Evolutionary conservation across 257 asterid species (phyloP), one percentile per base, ranked within the genome.

Genomic region (Petrea volubilis): DNA sequence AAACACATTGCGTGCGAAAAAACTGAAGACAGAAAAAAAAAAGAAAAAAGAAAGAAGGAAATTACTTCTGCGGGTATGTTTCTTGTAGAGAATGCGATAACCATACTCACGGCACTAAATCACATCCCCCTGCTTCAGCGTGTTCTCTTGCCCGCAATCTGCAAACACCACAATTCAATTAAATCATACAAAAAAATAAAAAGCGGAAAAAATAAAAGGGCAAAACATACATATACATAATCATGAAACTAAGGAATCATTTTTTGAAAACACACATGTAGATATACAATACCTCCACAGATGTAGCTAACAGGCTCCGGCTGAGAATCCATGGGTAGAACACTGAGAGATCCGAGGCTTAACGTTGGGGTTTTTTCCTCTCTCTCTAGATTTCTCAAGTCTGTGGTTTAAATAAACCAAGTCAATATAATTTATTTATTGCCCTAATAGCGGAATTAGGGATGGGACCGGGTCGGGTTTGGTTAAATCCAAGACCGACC

Each of bases 111-210:
- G 86, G 75, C 98, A 92, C 87, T 86, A 96, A 64, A 92, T 86
- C 86, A 85, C 97, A 74, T 90, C 96, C 40, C 90, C 95, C 6
- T 84, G 79, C 74, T 90, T 92, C 84, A 90, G 84, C 0, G 90
- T 86, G 79, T 90, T 92, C 73, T 92, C 98, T 67, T 92, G 96
- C 0, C 97, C 96, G 77, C 98, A 92, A 81, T 90, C 98, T 91
- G 71, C 67, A 55, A n/a, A 50, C 18, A 1, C n/a, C 73, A 13
- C 20, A 3, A 18, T 62, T 64, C 14, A 49, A 14, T 13, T 12
- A 31, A 50, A 21, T 6, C 62, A 27, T 5, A 10, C 18, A 17
- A 25, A 36, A 20, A 63, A 31, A 38, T 0, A 55, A 34, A 64
- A 25, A 18, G 68, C 1, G 8, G 9, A 2, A 11, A n/a, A 29